Base-by-base conservation (phyloP, 257 asterid genomes). In the Lantana camara region DNA sequence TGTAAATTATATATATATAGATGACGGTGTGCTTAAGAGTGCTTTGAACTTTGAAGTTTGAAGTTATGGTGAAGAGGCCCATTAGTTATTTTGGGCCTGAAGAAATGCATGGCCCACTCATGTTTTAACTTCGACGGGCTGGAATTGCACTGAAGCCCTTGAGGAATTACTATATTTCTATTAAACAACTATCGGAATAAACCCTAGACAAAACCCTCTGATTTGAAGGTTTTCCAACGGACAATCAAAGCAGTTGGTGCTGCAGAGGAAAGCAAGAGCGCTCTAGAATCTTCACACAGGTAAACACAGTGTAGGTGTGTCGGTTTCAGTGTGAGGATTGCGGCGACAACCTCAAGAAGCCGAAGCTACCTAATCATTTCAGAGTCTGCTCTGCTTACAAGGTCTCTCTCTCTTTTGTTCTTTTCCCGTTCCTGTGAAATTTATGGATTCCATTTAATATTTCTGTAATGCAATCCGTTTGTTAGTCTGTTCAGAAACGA, bases 281-380 rank as follows among this genome's bases (percentile, higher is more conserved):
- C 21, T 34, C 65, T 19, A 37, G 40, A 59, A 30, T 20, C 17
- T 54, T 66, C n/a, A 7, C 57, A 53, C 70, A 59, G 51, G 62
- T 11, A 38, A 24, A 58, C 70, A 38, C 70, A 37, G 72, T 61
- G 40, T 56, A 54, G 71, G 63, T 48, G 98, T 93, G 76, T 93
- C n/a, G 98, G 98, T 93, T 93, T 83, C 97, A 90, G 82, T 93
- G 97, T 59, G 98, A 93, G 78, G 98, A 85, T 54, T 93, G 96
- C 46, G 98, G 98, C 23, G 98, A 90, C 79, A 84, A 93, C 66
- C 83, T 93, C 16, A 87, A 93, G 83, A 93, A 93, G 62, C 95
- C 99, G 22, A 93, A 93, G 83, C 88, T 93, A 58, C 88, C 96
- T 32, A 70, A 60, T 51, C 98, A 91, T 72, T 91, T 88, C 70